These are phyloP conservation scores for Aspergillus indologenus DNA, from an alignment of 495 filamentous ascomycete species.

Conservation along the genomic window DNA sequence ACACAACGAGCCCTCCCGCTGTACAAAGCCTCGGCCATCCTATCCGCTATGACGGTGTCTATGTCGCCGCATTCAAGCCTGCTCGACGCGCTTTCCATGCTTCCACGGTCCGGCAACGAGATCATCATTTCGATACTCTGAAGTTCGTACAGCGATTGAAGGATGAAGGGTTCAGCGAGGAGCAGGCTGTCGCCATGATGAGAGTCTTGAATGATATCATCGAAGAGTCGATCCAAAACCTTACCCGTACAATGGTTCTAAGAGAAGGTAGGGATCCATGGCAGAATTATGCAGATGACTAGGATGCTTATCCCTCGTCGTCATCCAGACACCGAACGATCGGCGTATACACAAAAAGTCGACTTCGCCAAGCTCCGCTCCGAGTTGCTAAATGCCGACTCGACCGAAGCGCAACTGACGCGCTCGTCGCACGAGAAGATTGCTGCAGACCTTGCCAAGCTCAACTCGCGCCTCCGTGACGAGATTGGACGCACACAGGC, in stretches of 20 bases:
- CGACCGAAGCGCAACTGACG: constrained; percentile 82
- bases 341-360: constrained; percentile 97
- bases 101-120: constrained; percentile 55
- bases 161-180: constrained; percentile 90
- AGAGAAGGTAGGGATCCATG: constrained; percentile 63
- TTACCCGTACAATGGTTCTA: constrained; percentile 98
- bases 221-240: constrained; percentile 95
- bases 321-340: constrained; percentile 50
- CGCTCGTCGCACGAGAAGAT: constrained; percentile 88
- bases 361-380: constrained; percentile 98
- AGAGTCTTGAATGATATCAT: constrained; percentile 95
- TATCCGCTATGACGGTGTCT: constrained; percentile 48
- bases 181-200: constrained; percentile 96
- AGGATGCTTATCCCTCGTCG: constrained; percentile 1
- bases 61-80: constrained; percentile 41
- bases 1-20: constrained; percentile 13
- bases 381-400: constrained; percentile 86
- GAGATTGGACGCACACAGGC: constrained; percentile 93
- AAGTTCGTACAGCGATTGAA: constrained; percentile 92
- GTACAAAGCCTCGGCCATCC: constrained; percentile 26
- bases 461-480: constrained; percentile 83
- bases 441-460: constrained; percentile 89
- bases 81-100: constrained; percentile 63
- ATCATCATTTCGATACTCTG: constrained; percentile 98
- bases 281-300: too few species aligned